phyloP scores from a whole-genome alignment of 768 basidiomycete species.

The Amanita jacksonii region DNA sequence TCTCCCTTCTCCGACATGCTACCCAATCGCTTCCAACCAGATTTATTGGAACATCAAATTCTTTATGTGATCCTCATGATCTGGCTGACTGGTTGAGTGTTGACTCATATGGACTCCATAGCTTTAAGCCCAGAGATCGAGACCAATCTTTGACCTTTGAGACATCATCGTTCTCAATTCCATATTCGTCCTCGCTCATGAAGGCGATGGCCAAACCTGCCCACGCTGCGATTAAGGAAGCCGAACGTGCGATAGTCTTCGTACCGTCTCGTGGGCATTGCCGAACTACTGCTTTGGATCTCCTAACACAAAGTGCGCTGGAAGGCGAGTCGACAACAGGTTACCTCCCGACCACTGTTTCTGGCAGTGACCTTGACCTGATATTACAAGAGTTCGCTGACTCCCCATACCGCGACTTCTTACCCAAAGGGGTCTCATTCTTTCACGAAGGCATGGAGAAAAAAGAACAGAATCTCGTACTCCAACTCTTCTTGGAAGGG shows the following conservation, averaged over 20 bases:
- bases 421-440: slow-evolving; percentile 83
- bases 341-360: slow-evolving; percentile 46
- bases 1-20: slow-evolving; percentile 63
- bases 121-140: slow-evolving; percentile 76
- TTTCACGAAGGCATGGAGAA: slow-evolving; percentile 67
- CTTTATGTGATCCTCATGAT: slow-evolving; percentile 73
- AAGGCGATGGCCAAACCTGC: slow-evolving; percentile 90
- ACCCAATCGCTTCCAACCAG: slow-evolving; percentile 57
- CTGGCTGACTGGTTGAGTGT: slow-evolving; percentile 81
- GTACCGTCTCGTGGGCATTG: slow-evolving; percentile 83
- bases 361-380: slow-evolving; percentile 48
- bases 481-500: slow-evolving; percentile 77
- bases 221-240: slow-evolving; percentile 58
- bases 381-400: slow-evolving; percentile 55
- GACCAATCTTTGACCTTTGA: slow-evolving; percentile 66
- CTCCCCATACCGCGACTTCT: slow-evolving; percentile 50
- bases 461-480: slow-evolving; percentile 58
- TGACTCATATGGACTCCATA: slow-evolving; percentile 50
- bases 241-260: slow-evolving; percentile 65
- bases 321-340: slow-evolving; percentile 60
- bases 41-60: slow-evolving; percentile 66
- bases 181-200: slow-evolving; percentile 79
- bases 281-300: slow-evolving; percentile 60
- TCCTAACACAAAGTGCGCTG: slow-evolving; percentile 82
- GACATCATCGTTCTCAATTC: slow-evolving; percentile 73